phyloP scores from a whole-genome alignment of 129 eudicot genomes.

The Flaveria sonorensis region DNA sequence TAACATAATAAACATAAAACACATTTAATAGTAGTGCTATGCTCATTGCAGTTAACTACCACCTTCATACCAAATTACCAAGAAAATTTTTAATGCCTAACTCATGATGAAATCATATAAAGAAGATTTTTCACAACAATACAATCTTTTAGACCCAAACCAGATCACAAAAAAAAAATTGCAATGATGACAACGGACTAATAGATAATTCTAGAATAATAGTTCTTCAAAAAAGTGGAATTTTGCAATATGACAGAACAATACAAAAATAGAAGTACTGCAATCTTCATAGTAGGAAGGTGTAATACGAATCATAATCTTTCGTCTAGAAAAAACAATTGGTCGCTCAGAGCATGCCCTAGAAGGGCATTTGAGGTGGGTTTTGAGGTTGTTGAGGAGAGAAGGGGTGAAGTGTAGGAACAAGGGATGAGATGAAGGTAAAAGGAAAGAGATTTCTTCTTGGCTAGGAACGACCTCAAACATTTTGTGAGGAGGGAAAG shows the following conservation, averaged over 20 bases:
- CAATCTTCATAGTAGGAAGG: background rate
- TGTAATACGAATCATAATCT: background rate
- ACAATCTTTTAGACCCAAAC: conserved; percentile 7
- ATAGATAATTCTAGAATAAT: background rate
- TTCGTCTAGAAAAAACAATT: background rate
- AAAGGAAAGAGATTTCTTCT: too few relatives aligned
- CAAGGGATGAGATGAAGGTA: too few relatives aligned
- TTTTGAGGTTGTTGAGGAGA: too few relatives aligned
- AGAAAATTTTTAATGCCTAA: background rate
- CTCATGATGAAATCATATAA: background rate
- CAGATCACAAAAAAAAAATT: background rate
- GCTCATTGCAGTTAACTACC: too few relatives aligned
- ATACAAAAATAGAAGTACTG: background rate
- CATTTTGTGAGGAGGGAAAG: too few relatives aligned
- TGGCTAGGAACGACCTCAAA: too few relatives aligned
- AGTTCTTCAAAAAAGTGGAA: background rate
- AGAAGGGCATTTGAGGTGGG: too few relatives aligned
- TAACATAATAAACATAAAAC: conserved; percentile 9
- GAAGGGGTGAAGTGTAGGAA: too few relatives aligned
- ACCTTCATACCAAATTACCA: too few relatives aligned
- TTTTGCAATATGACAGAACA: background rate
- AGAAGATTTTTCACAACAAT: background rate
- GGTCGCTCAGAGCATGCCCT: too few relatives aligned
- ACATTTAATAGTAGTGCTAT: background rate
- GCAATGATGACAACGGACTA: background rate